A percentile compares a stretch with the other conserved stretches of the same genome.
phyloP scores from a whole-genome alignment of 192 early-diverging fungal genomes.

The Pilobolus umbonatus region DNA sequence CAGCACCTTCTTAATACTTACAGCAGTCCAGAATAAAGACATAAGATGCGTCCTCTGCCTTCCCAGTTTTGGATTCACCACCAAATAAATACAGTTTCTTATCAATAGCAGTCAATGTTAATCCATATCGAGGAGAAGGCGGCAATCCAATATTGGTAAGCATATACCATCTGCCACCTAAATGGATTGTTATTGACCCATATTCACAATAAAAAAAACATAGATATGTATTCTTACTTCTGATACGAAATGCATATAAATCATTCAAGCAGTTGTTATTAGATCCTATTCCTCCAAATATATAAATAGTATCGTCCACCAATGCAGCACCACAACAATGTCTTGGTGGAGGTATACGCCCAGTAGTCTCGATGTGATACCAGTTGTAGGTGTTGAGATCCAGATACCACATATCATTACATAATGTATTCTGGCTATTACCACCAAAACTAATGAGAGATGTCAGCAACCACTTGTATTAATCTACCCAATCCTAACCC shows the following conservation, averaged over 20 bases:
- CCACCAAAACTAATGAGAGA: conserved; percentile 46
- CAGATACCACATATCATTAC: conserved; percentile 56
- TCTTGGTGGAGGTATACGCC: conserved; percentile 42
- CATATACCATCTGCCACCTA: conserved; percentile 39
- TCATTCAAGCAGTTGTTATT: conserved; percentile 43
- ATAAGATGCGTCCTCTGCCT: conserved; percentile 7
- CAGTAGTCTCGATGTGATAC: conserved; percentile 35
- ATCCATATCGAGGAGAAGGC: conserved; percentile 37
- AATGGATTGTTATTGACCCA: neutral
- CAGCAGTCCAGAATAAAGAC: conserved; percentile 43
- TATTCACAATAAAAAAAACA: neutral
- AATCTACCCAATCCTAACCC: neutral
- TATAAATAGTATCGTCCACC: conserved; percentile 47
- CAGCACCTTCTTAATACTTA: conserved; percentile 21
- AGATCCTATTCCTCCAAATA: conserved; percentile 46
- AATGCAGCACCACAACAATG: conserved; percentile 32
- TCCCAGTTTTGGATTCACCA: conserved; percentile 38
- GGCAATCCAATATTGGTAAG: conserved; percentile 45
- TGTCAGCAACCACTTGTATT: neutral
- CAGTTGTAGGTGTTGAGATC: conserved; percentile 39
- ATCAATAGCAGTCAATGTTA: conserved; percentile 38
- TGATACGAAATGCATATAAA: conserved; percentile 46
- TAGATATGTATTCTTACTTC: too few species aligned
- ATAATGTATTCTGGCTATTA: conserved; percentile 40
- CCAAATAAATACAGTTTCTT: conserved; percentile 50